Conservation (phyloP, 371 early-diverging fungal genomes). For the Mortierella sp. region DNA sequence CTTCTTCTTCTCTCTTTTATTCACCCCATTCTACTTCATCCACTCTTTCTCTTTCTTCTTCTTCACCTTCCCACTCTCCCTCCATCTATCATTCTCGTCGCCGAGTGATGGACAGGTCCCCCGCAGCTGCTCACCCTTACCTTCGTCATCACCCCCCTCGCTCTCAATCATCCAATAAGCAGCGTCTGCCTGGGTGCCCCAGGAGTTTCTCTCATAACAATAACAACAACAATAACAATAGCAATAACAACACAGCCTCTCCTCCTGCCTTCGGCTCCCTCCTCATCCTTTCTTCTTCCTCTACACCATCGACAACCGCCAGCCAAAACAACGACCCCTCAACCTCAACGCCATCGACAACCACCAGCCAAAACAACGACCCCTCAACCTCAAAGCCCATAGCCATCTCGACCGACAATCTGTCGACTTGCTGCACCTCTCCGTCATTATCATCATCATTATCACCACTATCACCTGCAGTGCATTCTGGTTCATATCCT, state of each 20-base stretch:
- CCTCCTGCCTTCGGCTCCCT: background rate
- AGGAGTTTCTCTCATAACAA: background rate
- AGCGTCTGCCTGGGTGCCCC: background rate
- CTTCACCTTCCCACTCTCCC: background rate
- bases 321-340: background rate
- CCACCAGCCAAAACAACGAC: background rate
- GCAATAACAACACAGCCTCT: background rate
- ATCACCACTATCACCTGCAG: background rate
- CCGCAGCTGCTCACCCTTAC: background rate
- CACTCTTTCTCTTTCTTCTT: background rate
- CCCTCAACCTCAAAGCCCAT: background rate
- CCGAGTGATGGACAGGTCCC: background rate
- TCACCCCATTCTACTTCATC: background rate
- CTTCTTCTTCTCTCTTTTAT: background rate
- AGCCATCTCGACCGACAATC: background rate
- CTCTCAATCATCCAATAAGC: background rate
- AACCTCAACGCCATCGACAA: background rate
- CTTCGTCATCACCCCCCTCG: background rate
- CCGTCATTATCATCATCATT: background rate
- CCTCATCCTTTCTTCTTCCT: background rate
- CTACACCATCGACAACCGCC: slow-evolving; percentile 5
- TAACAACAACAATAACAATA: background rate
- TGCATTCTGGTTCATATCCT: slow-evolving; percentile 2
- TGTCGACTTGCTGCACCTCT: background rate
- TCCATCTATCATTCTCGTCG: background rate